Base-by-base conservation (phyloP, 345 rosid genomes). In the Viola odorata region DNA sequence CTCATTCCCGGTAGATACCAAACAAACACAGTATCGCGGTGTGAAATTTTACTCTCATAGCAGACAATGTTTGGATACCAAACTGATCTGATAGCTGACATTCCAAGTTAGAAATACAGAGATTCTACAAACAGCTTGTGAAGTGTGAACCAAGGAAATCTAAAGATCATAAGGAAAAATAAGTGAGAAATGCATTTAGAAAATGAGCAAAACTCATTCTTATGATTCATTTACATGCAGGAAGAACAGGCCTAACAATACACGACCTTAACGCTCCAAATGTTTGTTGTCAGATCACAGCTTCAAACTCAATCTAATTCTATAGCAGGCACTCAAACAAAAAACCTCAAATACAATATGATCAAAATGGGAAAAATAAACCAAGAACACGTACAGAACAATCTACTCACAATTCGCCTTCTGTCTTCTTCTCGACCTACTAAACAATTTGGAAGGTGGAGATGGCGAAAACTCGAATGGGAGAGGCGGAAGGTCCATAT, bases 401-500 rank as follows among this genome's bases (percentile, higher is more conserved):
- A 57, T 60, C 76, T 77, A 83, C 58, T 84, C 86, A 61, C 74
- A 81, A 77, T 64, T 79, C 45, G 62, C 49, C 72, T 77, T 80
- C 49, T 70, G 85, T 69, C 80, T 83, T 75, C 84, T 73, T 80
- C 75, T 74, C 5, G 88, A 78, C 53, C 82, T 83, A 69, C 79
- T 82, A 60, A 76, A 80, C 55, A 74, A 17, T 64, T 81, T 94
- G 7, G 90, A 74, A 0, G 97, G 92, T 16, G 98, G 96, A 0
- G 99, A 90, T 0, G 99, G 97, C 14, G 96, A 90, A 64, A 90
- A 88, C 82, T 90, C 96, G 13, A 88, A 77, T 1, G 95, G 86
- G 10, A 78, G 53, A 0, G 80, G 66, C 0, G 82, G 89, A 15
- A 83, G 84, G 45, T 94, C 99, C 86, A 81, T 84, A 52, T 94